These are phyloP conservation scores for Alternaria triticimaculans DNA, from an alignment of 2,329 filamentous ascomycete genomes.

Conservation along the genomic window DNA sequence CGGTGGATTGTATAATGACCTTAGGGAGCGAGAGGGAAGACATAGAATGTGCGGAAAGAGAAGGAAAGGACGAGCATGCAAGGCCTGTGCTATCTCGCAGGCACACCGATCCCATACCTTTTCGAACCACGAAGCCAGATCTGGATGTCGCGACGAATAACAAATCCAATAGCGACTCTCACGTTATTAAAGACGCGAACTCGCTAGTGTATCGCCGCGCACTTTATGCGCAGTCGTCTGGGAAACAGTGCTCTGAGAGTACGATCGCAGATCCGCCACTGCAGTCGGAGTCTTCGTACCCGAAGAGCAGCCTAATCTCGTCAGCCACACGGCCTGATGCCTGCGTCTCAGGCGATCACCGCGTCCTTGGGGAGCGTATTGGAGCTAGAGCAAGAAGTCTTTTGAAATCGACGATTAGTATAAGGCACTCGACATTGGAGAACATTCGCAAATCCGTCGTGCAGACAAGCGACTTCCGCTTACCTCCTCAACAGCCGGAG, in stretches of 20 bases:
- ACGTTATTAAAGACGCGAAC: neutral
- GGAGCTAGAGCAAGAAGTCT: slow-evolving; percentile 12
- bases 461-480: slow-evolving; percentile 21
- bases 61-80: neutral
- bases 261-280: neutral
- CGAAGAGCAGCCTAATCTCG: slow-evolving; percentile 4
- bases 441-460: neutral
- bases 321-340: slow-evolving; percentile 16
- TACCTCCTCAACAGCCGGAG: slow-evolving; percentile 25
- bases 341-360: slow-evolving; percentile 11
- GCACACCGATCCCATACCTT: neutral
- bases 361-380: neutral
- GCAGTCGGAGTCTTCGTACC: neutral
- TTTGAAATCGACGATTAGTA: slow-evolving; percentile 17
- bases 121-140: neutral
- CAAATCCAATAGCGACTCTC: neutral
- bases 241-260: neutral
- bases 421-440: neutral
- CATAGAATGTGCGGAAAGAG: neutral
- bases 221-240: neutral
- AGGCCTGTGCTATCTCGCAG: neutral
- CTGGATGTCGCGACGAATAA: neutral
- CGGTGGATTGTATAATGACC: neutral
- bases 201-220: neutral
- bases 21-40: neutral